Base-by-base conservation (phyloP, 2,329 filamentous ascomycete genomes). In the Hymenotorrendiella dingleyae region DNA sequence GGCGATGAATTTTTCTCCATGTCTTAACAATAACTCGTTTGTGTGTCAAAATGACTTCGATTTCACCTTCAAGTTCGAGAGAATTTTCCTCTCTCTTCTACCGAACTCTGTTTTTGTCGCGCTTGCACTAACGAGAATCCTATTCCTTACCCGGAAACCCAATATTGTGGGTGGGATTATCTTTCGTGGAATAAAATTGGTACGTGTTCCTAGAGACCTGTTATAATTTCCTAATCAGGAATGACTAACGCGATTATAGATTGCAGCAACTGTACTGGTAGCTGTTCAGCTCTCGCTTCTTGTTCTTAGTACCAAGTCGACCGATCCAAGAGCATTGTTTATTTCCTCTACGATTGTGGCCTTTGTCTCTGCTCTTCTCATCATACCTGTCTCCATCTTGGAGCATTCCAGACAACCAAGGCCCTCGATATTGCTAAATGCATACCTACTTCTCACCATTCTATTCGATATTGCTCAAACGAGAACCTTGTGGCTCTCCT, bases 61-160 rank as follows among this genome's bases (percentile, higher is more conserved):
- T 43, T 63, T 62, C 38, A 62, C 52, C 29, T 10, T 62, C 20
- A 52, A 58, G 37, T 63, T 62, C 39, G 60, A 63, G 46, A 39
- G 65, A 43, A 36, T 62, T 12, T 62, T 62, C 42, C 60, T 62
- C 46, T 59, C 58, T 1, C 54, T 63, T 8, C 43, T 63, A 17
- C 60, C 58, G 2, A 55, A 55, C 7, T 39, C 46, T 12, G 42
- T 63, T 20, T 58, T 62, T 44, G 60, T 61, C 20, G 35, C 54
- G 11, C 46, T 52, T 24, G 57, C 59, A 27, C 45, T 56, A 57
- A 62, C 57, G 57, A 55, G 57, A 12, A 53, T 54, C 8, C 12
- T 54, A 29, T 57, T 47, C 7, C 57, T 55, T 38, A 46, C 45
- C 26, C 53, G 54, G 27, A 63, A 60, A 47, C 61, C 62, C 5